Evolutionary conservation across 176 grass and related monocot genomes (phyloP).

Genomic region (Typha latifolia): DNA sequence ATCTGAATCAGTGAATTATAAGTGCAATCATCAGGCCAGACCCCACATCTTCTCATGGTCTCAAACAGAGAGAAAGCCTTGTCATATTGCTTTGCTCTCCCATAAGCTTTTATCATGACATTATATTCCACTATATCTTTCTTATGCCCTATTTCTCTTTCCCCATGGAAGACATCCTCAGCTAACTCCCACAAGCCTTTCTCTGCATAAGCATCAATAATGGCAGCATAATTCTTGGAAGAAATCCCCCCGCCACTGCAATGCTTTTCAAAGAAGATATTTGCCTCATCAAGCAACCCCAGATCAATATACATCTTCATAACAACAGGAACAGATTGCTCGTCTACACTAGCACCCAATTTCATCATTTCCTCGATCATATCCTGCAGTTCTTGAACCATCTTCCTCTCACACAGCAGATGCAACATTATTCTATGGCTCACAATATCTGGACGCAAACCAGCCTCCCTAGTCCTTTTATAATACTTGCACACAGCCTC

Average conservation of each 20-base stretch:
- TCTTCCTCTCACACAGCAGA: conserved; percentile 39
- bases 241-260: conserved; percentile 34
- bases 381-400: conserved; percentile 30
- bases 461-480: conserved; percentile 22
- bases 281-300: conserved; percentile 47
- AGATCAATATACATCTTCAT: conserved; percentile 71
- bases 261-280: conserved; percentile 45
- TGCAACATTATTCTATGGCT: conserved; percentile 61
- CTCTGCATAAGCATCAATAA: conserved; percentile 57
- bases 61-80: conserved; percentile 46
- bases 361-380: conserved; percentile 28
- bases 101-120: conserved; percentile 71
- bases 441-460: conserved; percentile 38
- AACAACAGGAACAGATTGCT: conserved; percentile 48
- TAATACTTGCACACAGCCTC: conserved; percentile 36
- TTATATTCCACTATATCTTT: conserved; percentile 56
- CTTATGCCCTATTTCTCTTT: conserved; percentile 14
- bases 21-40: conserved; percentile 51
- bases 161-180: conserved; percentile 38
- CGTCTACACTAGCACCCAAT: conserved; percentile 25
- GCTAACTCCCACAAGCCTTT: conserved; percentile 53
- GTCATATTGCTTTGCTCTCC: conserved; percentile 50
- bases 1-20: conserved; percentile 77
- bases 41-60: conserved; percentile 36
- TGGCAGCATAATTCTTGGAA: conserved; percentile 50